Base-by-base conservation (phyloP, 805 yeast species). In the Debaryomyces castellii region DNA sequence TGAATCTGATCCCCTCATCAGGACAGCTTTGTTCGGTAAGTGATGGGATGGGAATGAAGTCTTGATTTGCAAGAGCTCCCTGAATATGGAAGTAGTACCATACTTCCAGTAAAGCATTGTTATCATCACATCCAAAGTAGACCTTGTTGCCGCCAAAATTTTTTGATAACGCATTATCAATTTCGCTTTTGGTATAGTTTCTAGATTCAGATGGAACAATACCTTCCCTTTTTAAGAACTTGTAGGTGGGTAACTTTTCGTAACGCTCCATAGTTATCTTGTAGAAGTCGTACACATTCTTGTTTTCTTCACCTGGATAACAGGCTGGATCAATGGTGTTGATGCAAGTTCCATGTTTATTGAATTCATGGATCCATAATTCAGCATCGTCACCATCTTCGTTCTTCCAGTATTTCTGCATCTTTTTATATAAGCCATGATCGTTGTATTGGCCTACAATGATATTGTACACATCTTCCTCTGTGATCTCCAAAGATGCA, bases 301-400 rank as follows among this genome's bases (percentile, higher is more conserved):
- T 54, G 12, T 60, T 44, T 20, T 58, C 54, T 47, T 60, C 62
- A 17, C 51, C 44, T 16, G 38, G 25, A 64, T 89, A 90, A 63
- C 98, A 91, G 4, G 63, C 54, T 3, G 94, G 87, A 45, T 76
- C 80, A 39, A 91, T 70, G 1, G 97, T 89, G 40, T 83, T 80
- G 76, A 90, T 83, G 67, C 97, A 91, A 8, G 96, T 89, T 20
- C 91, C 97, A 62, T 91, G 98, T 63, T 91, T 91, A 70, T 91
- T 90, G 75, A 80, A 91, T 66, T 91, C 97, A 65, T 91, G 97
- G 28, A 78, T 74, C 98, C 98, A 91, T 41, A 91, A 69, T 5
- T 74, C 60, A 5, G 20, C 18, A 20, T 7, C 12, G 11, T 6
- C 35, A n/a, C 20, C 35, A 11, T 79, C 81, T 57, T 77, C 77